Percentiles rank a stretch among this genome's conserved stretches.
These are phyloP conservation scores for Phaffia tasmanica DNA, from an alignment of 768 basidiomycete species.

Conservation along the genomic window DNA sequence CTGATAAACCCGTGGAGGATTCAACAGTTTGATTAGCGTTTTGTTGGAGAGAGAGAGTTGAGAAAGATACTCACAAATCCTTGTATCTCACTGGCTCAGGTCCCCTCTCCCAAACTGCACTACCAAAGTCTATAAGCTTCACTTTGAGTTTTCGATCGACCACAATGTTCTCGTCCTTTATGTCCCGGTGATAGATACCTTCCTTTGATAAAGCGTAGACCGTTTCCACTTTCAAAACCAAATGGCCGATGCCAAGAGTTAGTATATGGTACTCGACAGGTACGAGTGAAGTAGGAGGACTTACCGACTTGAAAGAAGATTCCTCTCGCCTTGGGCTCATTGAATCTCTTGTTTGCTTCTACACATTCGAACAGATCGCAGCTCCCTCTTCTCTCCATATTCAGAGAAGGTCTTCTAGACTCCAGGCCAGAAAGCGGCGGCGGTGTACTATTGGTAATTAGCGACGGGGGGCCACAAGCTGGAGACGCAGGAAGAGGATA, in stretches of 20 bases:
- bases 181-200: constrained; percentile 41
- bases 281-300: constrained; percentile 11
- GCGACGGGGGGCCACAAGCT: constrained; percentile 19
- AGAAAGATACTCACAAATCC: constrained; percentile 47
- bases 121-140: constrained; percentile 93
- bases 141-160: constrained; percentile 47
- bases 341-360: constrained; percentile 71
- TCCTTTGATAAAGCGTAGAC: constrained; percentile 55
- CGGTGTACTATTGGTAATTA: constrained; percentile 2
- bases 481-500: constrained; percentile 21
- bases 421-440: constrained; percentile 16
- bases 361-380: constrained; percentile 94
- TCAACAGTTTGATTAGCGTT: constrained; percentile 29
- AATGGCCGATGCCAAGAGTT: background rate
- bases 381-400: constrained; percentile 57
- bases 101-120: constrained; percentile 46
- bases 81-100: constrained; percentile 4
- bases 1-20: background rate
- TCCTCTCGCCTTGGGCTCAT: constrained; percentile 64
- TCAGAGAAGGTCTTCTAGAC: constrained; percentile 36
- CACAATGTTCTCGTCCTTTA: constrained; percentile 44
- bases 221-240: constrained; percentile 49
- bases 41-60: constrained; percentile 43
- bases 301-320: constrained; percentile 65
- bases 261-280: background rate